These are phyloP conservation scores for Tolypocladium capitatum DNA, from an alignment of 2,329 filamentous ascomycete genomes.

Conservation along the genomic window DNA sequence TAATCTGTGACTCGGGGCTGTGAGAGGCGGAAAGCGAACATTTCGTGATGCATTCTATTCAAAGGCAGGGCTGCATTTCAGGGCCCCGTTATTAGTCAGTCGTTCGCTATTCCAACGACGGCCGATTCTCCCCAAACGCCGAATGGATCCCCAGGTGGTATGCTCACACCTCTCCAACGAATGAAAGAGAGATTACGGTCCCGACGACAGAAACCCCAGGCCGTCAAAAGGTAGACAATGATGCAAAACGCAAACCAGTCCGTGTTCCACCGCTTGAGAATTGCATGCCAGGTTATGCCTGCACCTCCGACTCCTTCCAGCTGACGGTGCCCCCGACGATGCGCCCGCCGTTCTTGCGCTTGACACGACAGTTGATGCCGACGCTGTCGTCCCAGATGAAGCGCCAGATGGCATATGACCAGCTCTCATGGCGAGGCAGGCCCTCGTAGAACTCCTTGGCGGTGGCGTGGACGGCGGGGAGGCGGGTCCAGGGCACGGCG, in stretches of 20 bases:
- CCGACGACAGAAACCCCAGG: background rate
- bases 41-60: background rate
- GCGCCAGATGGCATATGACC: slow-evolving; percentile 87
- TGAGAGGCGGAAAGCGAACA: no score
- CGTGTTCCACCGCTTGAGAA: background rate
- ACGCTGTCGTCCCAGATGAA: slow-evolving; percentile 87
- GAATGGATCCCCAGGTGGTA: background rate
- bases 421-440: slow-evolving; percentile 77
- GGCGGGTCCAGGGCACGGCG: slow-evolving; percentile 83
- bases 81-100: background rate
- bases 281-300: slow-evolving; percentile 33
- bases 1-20: no score
- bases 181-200: background rate
- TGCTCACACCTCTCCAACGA: background rate
- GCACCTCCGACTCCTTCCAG: slow-evolving; percentile 59
- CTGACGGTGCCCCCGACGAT: slow-evolving; percentile 37
- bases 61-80: background rate
- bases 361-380: slow-evolving; percentile 83
- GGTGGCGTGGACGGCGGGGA: slow-evolving; percentile 63
- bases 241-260: background rate
- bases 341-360: slow-evolving; percentile 66
- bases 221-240: background rate
- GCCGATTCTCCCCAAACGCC: background rate
- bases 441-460: slow-evolving; percentile 87
- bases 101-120: background rate